A percentile compares a stretch with the other conserved stretches of the same genome.
Conservation (phyloP, 192 early-diverging fungal genomes). For the Podila horticola region DNA sequence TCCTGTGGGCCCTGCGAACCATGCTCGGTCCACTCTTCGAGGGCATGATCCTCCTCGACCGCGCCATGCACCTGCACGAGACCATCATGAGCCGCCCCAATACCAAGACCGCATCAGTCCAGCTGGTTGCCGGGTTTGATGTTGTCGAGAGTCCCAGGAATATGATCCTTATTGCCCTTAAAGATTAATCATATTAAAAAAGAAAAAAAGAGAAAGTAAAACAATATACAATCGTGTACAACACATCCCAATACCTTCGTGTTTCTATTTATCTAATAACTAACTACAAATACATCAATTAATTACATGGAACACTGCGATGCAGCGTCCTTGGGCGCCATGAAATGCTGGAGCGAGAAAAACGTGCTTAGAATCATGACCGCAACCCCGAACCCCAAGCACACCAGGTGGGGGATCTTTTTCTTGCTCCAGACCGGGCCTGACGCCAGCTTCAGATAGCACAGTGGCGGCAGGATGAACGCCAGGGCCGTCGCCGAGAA, state of each 20-base stretch:
- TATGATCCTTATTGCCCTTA: conserved; percentile 67
- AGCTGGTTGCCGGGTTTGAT: conserved; percentile 73
- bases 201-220: background rate
- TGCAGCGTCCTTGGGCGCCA: conserved; percentile 19
- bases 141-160: conserved; percentile 70
- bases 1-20: conserved; percentile 84
- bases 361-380: conserved; percentile 81
- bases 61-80: conserved; percentile 72
- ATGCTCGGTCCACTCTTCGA: conserved; percentile 82
- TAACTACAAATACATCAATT: background rate
- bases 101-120: conserved; percentile 36
- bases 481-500: conserved; percentile 90
- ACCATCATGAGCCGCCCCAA: conserved; percentile 33
- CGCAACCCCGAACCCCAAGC: conserved; percentile 77
- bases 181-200: conserved; percentile 29
- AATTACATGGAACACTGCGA: conserved; percentile 34
- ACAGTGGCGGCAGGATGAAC: conserved; percentile 87
- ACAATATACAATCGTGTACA: too few species aligned
- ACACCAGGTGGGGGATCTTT: conserved; percentile 74
- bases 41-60: conserved; percentile 81
- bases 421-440: conserved; percentile 64
- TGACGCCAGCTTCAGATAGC: conserved; percentile 78
- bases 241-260: too few species aligned
- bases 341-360: conserved; percentile 44
- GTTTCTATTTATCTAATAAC: too few species aligned